Evolutionary conservation across 768 basidiomycete species (phyloP).

Genomic region (Naganishia friedmannii): DNA sequence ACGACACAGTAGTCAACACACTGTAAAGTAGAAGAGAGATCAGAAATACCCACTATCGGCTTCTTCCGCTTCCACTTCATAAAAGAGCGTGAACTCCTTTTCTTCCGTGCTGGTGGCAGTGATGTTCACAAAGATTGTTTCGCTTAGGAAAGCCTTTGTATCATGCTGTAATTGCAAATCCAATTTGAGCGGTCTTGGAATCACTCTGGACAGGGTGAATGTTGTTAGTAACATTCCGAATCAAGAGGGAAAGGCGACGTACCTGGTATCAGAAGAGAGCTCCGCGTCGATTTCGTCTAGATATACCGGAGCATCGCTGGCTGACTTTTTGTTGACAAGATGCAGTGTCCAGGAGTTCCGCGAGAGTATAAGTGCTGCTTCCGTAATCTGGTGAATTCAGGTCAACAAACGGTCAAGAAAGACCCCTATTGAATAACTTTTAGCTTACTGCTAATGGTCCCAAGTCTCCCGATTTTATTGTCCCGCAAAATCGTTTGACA

Average conservation of each 20-base stretch:
- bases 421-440: not conserved
- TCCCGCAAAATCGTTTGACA: constrained; percentile 6
- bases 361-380: not conserved
- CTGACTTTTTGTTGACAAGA: constrained; percentile 5
- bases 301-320: not conserved
- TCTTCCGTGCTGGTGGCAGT: constrained; percentile 32
- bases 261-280: not conserved
- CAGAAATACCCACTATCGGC: constrained; percentile 74
- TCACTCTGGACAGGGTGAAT: no score
- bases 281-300: constrained; percentile 10
- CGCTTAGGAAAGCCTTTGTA: constrained; percentile 38
- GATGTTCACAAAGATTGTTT: constrained; percentile 37
- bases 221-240: not conserved
- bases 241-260: no score
- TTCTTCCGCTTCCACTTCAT: constrained; percentile 59
- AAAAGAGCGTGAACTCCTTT: constrained; percentile 51
- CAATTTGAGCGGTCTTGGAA: constrained; percentile 23
- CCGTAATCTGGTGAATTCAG: not conserved
- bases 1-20: not conserved
- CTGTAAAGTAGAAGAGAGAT: constrained; percentile 50
- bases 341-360: constrained; percentile 8
- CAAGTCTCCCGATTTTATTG: not conserved
- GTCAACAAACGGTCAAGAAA: not conserved
- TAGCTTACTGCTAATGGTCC: not conserved
- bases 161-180: constrained; percentile 58